phyloP scores from a whole-genome alignment of 805 yeast species.

The Lachancea thermotolerans region DNA sequence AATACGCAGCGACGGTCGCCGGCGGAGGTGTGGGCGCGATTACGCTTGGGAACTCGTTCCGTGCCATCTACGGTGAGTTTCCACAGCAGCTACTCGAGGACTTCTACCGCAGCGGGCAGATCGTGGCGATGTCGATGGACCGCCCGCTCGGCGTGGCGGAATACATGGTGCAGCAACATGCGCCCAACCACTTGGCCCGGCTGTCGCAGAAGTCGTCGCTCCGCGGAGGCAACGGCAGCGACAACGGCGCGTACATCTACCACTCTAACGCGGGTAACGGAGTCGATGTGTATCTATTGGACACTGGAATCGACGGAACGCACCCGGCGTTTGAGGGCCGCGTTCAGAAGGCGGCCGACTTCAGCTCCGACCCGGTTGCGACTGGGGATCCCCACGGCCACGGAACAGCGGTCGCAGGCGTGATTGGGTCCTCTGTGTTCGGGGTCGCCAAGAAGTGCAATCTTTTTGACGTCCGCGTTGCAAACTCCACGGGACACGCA shows the following conservation, averaged over 20 bases:
- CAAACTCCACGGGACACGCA: slow-evolving; percentile 64
- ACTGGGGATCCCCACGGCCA: slow-evolving; percentile 72
- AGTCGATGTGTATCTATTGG: slow-evolving; percentile 71
- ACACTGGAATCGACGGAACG: slow-evolving; percentile 65
- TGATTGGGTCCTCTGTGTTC: slow-evolving; percentile 68
- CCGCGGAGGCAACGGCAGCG: slow-evolving; percentile 20
- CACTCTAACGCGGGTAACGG: slow-evolving; percentile 45
- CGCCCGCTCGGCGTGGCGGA: slow-evolving; percentile 32
- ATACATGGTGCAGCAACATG: slow-evolving; percentile 32
- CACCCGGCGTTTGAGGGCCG: slow-evolving; percentile 63
- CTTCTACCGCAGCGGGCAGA: slow-evolving; percentile 32
- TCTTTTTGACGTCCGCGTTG: slow-evolving; percentile 67
- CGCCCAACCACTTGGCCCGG: slow-evolving; percentile 65
- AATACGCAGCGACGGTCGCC: slow-evolving; percentile 3
- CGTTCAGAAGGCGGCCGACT: slow-evolving; percentile 52
- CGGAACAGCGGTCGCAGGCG: slow-evolving; percentile 91
- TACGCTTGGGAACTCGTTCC: slow-evolving; percentile 28
- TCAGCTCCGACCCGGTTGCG: slow-evolving; percentile 44
- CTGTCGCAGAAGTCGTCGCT: slow-evolving; percentile 44
- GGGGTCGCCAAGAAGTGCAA: slow-evolving; percentile 74
- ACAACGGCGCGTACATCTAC: slow-evolving; percentile 14
- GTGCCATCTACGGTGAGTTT: slow-evolving; percentile 35
- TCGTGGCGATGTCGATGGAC: slow-evolving; percentile 34
- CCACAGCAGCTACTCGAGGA: slow-evolving; percentile 25
- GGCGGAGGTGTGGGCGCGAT: slow-evolving; percentile 16